Evolutionary conservation across 495 filamentous ascomycete species (phyloP), one percentile per base, ranked within the genome.

Genomic region (Talaromyces stipitatus): DNA sequence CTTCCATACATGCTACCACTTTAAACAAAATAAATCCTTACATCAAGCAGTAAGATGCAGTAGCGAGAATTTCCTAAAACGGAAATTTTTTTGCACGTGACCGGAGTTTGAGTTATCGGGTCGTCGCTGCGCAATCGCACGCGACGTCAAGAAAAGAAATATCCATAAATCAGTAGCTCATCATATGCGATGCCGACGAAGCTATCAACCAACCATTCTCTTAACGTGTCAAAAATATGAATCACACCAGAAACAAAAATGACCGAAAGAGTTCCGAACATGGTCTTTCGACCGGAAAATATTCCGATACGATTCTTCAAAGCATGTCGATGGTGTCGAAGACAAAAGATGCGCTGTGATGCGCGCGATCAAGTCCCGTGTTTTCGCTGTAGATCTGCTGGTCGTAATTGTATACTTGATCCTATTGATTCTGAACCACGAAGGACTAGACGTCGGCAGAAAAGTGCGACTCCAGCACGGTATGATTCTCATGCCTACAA

Each of bases 271-370:
- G 64, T 60, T 38, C 66, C 67, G 59, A 66, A 72, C 53, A 65
- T 72, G 22, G 60, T 70, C 11, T 70, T 70, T 47, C 62, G 67
- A 23, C 64, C 72, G 56, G 72, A 66, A 47, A 71, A 68, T 58
- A 54, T 63, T 48, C 66, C 71, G 54, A 58, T 68, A 53, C 68
- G 69, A 18, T 68, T 70, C 48, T 75, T 75, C 51, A 75, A 75
- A 60, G 69, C 71, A 66, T 75, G 72, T 45, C 70, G 72, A 27
- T 67, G 70, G 65, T 75, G 72, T 61, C 63, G 70, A 16, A 61
- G 68, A 59, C 71, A 74, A 48, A 75, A 75, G 51, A 73, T 75
- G 67, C 71, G 72, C 27, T 75, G 72, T 38, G 72, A 75, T 59
- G 72, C 72, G 24, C 71, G 69, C 30, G 67, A 61, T n/a, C 71